Evolutionary conservation across 495 filamentous ascomycete genomes (phyloP), one percentile per base, ranked within the genome.

Genomic region (Penicillium turbatum): DNA sequence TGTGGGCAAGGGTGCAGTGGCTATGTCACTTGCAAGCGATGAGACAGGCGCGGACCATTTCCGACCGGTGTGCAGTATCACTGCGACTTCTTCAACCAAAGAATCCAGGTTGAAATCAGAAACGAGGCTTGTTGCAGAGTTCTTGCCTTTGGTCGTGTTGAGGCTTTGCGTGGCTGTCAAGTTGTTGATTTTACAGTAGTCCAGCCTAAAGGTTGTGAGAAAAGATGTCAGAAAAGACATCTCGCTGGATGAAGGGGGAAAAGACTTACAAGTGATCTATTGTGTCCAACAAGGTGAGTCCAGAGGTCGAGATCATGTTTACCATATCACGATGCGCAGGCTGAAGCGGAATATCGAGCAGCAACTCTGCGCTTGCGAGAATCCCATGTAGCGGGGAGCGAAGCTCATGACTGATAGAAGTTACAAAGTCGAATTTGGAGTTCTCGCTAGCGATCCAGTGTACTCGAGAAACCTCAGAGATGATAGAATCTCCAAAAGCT

Each of bases 361-460:
- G 62, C 32, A 91, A 72, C 63, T 90, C 86, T 1, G 80, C 75
- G 55, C 77, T 82, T 0, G 81, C 82, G 1, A 88, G 62, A 37
- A 88, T 84, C 4, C 86, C 86, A 54, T 89, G 85, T 15, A 91
- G 64, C 0, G 87, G 87, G 0, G 80, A 86, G 0, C 87, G 78
- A 16, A 90, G 72, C 55, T 91, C 87, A 61, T 91, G 87, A 24
- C 82, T 87, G 24, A 91, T 79, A 11, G 82, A 86, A 0, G 83
- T 83, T 30, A 91, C 82, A 51, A 90, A 84, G 52, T 86, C 85
- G 1, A 82, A 79, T 58, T 91, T 90, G 24, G 79, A 77, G 44
- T 70, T 72, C 49, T 83, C 78, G 9, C 71, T 73, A 16, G 56
- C 61, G 13, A 62, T 69, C 47, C 72, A 76, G 43, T 80, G 69